Base-by-base conservation (phyloP, 2,329 filamentous ascomycete genomes). In the Diaporthe citriasiana region DNA sequence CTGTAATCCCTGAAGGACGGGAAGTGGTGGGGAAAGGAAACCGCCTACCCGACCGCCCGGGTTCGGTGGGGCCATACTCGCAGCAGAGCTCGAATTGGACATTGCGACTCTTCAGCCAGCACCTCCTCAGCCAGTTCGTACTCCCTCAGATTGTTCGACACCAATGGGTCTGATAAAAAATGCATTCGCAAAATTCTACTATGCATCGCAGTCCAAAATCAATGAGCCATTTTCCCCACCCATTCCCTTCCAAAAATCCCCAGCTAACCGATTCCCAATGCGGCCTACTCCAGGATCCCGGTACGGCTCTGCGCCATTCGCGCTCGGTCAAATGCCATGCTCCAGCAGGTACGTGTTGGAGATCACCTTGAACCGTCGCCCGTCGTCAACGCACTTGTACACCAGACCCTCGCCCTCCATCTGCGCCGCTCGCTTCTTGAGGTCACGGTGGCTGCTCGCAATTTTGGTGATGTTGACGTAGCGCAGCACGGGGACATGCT, bases 401-500 rank as follows among this genome's bases (percentile, higher is more conserved):
- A 82, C 79, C 17, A 81, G 45, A 0, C 80, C 80, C 68, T 81
- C 79, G 0, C 77, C 78, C 1, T 60, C n/a, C 12, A 35, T 72
- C 51, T 63, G 15, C 38, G 78, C 75, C 10, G 80, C 80, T 0
- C 77, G 73, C 33, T 70, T 74, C 19, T 78, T 42, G 17, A 82
- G 71, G 0, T 78, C 79, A 0, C 74, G 45, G 27, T 78, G 77
- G 66, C 38, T 59, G 1, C 27, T 15, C 3, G 79, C 79, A 0
- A 81, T 75, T 0, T 75, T 38, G 4, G 57, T 73, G 19, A 81
- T 50, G 6, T 45, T 77, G 33, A 75, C 57, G 33, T 81, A 81
- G 0, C 79, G 78, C 3, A 77, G n/a, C 2, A 82, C 78, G 6
- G 77, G 76, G 19, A 83, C 83, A 66, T 85, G 83, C 57, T 77